A percentile compares a stretch with the other conserved stretches of the same genome.
Evolutionary conservation across 192 early-diverging fungal species (phyloP).

Genomic region (Coemansia sp.): DNA sequence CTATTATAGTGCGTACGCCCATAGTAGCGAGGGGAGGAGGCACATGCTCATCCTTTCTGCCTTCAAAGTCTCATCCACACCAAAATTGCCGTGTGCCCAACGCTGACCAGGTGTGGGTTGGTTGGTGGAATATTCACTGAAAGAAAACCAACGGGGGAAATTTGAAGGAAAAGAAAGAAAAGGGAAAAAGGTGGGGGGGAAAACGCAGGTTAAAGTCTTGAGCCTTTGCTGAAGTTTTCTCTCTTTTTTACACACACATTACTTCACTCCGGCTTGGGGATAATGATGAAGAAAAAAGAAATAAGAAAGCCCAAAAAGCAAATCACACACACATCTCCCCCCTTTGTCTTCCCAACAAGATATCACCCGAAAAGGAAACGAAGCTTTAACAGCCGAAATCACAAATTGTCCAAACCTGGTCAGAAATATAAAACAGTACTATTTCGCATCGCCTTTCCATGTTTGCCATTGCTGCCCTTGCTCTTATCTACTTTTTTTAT

Average conservation of each 20-base stretch:
- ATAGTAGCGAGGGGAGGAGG: not conserved
- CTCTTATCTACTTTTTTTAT: not conserved
- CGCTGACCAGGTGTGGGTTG: not conserved
- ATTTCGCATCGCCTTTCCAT: not conserved
- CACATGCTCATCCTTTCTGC: not conserved
- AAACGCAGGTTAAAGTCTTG: not conserved
- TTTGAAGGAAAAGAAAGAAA: not conserved
- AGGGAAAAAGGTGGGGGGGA: not conserved
- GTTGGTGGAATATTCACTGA: not conserved
- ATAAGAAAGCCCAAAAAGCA: not conserved
- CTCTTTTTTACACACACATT: not conserved
- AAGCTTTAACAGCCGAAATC: too few relatives aligned
- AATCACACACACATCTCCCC: not conserved
- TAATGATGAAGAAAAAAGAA: not conserved
- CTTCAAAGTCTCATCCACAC: not conserved
- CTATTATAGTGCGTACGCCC: too few relatives aligned
- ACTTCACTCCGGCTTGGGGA: not conserved
- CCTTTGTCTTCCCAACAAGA: too few relatives aligned
- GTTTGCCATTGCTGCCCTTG: too few relatives aligned
- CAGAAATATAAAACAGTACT: conserved; percentile 1
- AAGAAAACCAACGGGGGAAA: not conserved
- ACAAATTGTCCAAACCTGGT: too few relatives aligned
- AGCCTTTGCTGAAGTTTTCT: not conserved
- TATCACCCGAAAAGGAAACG: too few relatives aligned
- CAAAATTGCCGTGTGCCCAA: too few relatives aligned